Base-by-base conservation (phyloP, 2,329 filamentous ascomycete species). In the Cordyceps fumosorosea region DNA sequence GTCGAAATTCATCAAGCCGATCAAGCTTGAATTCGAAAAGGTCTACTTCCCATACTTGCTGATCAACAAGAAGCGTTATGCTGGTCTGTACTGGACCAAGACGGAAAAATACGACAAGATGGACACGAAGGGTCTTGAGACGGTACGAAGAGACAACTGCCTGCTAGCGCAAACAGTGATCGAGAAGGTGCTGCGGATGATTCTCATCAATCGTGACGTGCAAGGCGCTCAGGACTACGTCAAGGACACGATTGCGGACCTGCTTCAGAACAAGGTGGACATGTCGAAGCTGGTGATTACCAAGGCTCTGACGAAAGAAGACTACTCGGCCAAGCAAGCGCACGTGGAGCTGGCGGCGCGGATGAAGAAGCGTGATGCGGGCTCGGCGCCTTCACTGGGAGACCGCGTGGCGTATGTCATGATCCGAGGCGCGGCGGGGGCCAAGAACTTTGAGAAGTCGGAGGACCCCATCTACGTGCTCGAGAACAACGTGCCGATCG, bases 21-120 rank as follows among this genome's bases (percentile, higher is more conserved):
- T 99, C 82, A 99, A 98, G 78, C 85, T 99, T 37, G 95, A 99
- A 75, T 99, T 99, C 76, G 95, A 99, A 75, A 99, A 99, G 77
- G 93, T 99, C 1, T 99, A 99, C 77, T 99, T 90, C 73, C 95
- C 95, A 0, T 99, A 99, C 73, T 82, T 99, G 40, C 83, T 99
- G 57, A 99, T 99, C 86, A 99, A 99, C 86, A 99, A 99, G 81
- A 99, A 99, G 81, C 89, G 95, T 66, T 99, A 99, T 71, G 95
- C 95, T 10, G 95, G 95, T n/a, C 77, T 99, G 37, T 98, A 91
- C 78, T 99, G 93, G 93, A 99, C 95, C 5, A 95, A 89, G 67
- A 86, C 93, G 0, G 85, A 93, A 48, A 97, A 96, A 76, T 95
- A 89, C 74, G 96, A 99, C 83, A 99, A 98, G 81, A 99, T 99